These are phyloP conservation scores for Wickerhamiella brachini DNA, from an alignment of 805 yeast species.

Conservation along the genomic window DNA sequence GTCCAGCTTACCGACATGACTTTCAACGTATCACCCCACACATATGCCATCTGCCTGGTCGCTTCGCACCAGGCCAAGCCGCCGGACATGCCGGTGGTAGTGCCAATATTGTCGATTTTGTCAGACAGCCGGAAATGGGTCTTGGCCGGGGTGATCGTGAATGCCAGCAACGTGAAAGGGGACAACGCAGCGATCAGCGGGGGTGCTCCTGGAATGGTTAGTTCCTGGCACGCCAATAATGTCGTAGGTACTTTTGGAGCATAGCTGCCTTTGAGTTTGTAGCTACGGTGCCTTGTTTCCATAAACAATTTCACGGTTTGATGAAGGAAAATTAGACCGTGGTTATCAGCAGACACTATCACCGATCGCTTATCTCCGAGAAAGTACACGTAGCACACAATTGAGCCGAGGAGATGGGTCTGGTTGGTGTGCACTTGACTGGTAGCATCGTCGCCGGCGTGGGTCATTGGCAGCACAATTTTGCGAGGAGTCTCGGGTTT, in stretches of 20 bases:
- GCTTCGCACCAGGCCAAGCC: constrained; percentile 38
- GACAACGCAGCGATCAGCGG: constrained; percentile 1
- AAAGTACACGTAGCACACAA: constrained; percentile 35
- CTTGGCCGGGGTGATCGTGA: neutral
- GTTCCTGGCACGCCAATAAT: constrained; percentile 3
- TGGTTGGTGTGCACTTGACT: constrained; percentile 12
- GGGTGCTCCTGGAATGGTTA: neutral
- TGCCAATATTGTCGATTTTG: constrained; percentile 12
- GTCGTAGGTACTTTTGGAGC: neutral
- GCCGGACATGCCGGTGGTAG: constrained; percentile 24
- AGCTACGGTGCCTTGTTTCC: constrained; percentile 35
- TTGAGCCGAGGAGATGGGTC: constrained; percentile 28
- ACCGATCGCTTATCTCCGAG: constrained; percentile 41
- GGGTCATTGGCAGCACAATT: constrained; percentile 20
- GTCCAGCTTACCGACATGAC: constrained; percentile 33
- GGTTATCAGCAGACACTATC: constrained; percentile 39
- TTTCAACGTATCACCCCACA: constrained; percentile 52
- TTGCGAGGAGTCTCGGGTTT: constrained; percentile 20
- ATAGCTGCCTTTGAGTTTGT: constrained; percentile 40
- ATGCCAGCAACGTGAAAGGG: neutral
- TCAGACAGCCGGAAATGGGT: constrained; percentile 9
- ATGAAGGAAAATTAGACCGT: constrained; percentile 51
- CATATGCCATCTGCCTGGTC: constrained; percentile 41
- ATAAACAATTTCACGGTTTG: constrained; percentile 45
- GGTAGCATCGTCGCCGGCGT: constrained; percentile 3